Evolutionary conservation across 2,329 filamentous ascomycete genomes (phyloP).

Genomic region (Aspergillus phoenicis): DNA sequence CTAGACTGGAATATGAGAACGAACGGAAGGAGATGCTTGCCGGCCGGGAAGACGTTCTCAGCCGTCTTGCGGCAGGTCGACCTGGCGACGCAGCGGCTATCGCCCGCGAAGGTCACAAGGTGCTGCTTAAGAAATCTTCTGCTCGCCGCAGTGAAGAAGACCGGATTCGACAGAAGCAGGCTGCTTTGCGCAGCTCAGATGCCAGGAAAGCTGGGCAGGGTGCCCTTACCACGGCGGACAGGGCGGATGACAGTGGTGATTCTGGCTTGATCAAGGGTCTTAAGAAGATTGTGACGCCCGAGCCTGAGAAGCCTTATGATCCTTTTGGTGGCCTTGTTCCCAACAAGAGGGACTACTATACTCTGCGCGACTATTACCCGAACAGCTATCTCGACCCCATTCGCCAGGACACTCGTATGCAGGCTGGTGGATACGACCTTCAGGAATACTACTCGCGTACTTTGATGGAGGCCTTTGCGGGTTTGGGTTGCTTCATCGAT

Average conservation of each 20-base stretch:
- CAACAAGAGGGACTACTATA: conserved; percentile 70
- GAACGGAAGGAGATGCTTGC: conserved; percentile 67
- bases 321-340: conserved; percentile 73
- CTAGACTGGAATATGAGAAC: conserved; percentile 68
- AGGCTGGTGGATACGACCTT: conserved; percentile 80
- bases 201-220: conserved; percentile 29
- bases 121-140: conserved; percentile 73
- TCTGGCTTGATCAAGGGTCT: conserved; percentile 73
- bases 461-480: conserved; percentile 86
- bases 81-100: conserved; percentile 61
- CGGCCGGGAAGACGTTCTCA: conserved; percentile 69
- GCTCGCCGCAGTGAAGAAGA: conserved; percentile 58
- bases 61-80: conserved; percentile 66
- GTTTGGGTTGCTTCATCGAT: conserved; percentile 81
- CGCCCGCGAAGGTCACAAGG: conserved; percentile 56
- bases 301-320: conserved; percentile 77
- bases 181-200: conserved; percentile 40
- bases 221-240: conserved; percentile 22
- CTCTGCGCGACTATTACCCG: conserved; percentile 69
- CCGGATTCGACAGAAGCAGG: conserved; percentile 49
- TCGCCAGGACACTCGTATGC: conserved; percentile 65
- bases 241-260: conserved; percentile 29
- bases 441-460: conserved; percentile 79
- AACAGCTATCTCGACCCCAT: conserved; percentile 72
- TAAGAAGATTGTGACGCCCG: conserved; percentile 63